These are phyloP conservation scores for Cochlearia excelsa DNA, from an alignment of 345 rosid species.

Conservation along the genomic window DNA sequence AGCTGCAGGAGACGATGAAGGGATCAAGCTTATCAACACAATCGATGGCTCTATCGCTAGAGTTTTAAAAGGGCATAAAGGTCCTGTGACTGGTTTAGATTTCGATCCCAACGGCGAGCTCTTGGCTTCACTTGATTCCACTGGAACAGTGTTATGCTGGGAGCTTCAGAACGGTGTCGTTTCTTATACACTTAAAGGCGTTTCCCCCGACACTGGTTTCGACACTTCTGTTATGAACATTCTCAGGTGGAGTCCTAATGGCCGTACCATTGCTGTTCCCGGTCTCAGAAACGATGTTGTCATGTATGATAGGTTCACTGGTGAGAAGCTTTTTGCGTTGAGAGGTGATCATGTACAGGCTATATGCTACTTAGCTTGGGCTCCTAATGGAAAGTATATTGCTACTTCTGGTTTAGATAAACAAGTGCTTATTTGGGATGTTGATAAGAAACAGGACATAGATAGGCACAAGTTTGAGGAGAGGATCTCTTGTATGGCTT, in stretches of 20 bases:
- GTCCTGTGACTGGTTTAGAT: conserved; percentile 78
- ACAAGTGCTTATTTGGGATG: conserved; percentile 90
- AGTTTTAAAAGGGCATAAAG: conserved; percentile 84
- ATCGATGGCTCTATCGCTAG: conserved; percentile 90
- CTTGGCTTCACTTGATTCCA: conserved; percentile 79
- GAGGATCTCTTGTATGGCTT: conserved; percentile 73
- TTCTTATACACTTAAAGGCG: conserved; percentile 57
- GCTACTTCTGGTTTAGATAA: conserved; percentile 86
- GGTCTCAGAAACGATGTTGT: conserved; percentile 83
- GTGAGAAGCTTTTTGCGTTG: conserved; percentile 74
- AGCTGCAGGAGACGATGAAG: conserved; percentile 98
- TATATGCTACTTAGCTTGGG: conserved; percentile 76
- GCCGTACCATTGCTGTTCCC: conserved; percentile 80
- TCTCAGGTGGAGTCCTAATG: conserved; percentile 94
- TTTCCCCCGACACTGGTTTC: conserved; percentile 63
- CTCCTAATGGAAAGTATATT: conserved; percentile 92
- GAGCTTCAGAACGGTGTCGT: conserved; percentile 70
- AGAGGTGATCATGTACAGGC: conserved; percentile 78
- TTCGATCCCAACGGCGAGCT: conserved; percentile 78
- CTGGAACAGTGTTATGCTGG: conserved; percentile 81
- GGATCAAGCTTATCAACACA: conserved; percentile 85
- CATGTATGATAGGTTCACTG: conserved; percentile 89
- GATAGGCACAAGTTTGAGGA: conserved; percentile 82
- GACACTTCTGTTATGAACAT: conserved; percentile 59
- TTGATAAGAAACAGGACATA: conserved; percentile 76